phyloP scores from a whole-genome alignment of 1,284 basidiomycete species.

The Phaffia rhodozyma region DNA sequence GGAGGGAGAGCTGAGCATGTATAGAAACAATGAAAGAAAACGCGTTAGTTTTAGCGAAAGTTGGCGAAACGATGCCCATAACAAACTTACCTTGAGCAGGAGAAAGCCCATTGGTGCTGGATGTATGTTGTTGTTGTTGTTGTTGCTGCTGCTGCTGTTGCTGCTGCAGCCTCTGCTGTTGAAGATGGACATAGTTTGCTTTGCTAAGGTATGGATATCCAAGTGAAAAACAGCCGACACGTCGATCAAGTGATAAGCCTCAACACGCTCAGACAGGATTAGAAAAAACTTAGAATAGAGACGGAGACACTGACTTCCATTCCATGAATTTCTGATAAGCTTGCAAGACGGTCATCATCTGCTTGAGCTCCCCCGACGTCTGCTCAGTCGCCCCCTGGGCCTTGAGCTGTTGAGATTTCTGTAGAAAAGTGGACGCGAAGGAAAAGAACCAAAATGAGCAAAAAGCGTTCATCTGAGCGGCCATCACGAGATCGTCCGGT shows the following conservation, averaged over 20 bases:
- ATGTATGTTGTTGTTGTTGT: neutral
- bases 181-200: conserved; percentile 7
- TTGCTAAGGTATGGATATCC: too few species aligned
- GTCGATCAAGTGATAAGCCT: neutral
- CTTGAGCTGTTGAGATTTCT: conserved; percentile 29
- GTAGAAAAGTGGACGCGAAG: neutral
- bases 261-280: too few species aligned
- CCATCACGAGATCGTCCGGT: neutral
- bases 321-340: conserved; percentile 27
- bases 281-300: too few species aligned
- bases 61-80: too few species aligned
- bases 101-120: too few species aligned
- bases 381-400: conserved; percentile 30
- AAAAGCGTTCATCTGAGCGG: neutral
- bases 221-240: too few species aligned
- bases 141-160: conserved; percentile 10
- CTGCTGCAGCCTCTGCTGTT: conserved; percentile 5
- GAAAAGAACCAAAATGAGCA: neutral
- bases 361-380: conserved; percentile 27
- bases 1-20: too few species aligned
- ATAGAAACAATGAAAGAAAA: too few species aligned
- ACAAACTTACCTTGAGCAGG: too few species aligned
- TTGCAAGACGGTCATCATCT: conserved; percentile 27
- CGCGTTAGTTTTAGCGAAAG: too few species aligned
- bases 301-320: conserved; percentile 24